Percentiles rank a stretch among this genome's conserved stretches.
phyloP scores from a whole-genome alignment of 2,329 filamentous ascomycete species.

The Colletotrichum lini region DNA sequence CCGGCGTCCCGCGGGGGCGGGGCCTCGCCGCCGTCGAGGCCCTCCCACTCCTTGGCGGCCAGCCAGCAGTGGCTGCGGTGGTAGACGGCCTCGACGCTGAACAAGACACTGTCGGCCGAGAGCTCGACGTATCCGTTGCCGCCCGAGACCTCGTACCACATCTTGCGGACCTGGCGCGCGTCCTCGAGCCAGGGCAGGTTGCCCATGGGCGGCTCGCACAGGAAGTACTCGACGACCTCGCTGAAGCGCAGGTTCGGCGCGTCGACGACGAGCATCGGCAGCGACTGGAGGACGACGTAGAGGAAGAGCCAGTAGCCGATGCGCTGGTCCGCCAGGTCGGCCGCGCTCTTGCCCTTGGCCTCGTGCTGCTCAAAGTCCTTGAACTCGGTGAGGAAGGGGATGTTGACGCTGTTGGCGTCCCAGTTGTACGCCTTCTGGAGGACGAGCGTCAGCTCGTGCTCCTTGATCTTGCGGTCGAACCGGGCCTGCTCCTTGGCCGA shows the following conservation, averaged over 20 bases:
- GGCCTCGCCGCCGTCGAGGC: slow-evolving; percentile 49
- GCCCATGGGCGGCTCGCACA: slow-evolving; percentile 81
- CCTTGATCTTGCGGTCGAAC: slow-evolving; percentile 80
- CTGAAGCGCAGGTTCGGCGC: slow-evolving; percentile 78
- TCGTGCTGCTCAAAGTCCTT: slow-evolving; percentile 80
- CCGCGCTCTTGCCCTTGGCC: slow-evolving; percentile 72
- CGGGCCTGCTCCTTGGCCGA: slow-evolving; percentile 82
- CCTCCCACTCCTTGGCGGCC: slow-evolving; percentile 66
- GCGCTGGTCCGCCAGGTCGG: slow-evolving; percentile 79
- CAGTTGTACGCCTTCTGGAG: slow-evolving; percentile 87
- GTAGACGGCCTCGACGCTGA: slow-evolving; percentile 73
- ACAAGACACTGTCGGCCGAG: slow-evolving; percentile 72
- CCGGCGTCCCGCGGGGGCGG: slow-evolving; percentile 50
- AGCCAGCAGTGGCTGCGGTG: slow-evolving; percentile 71
- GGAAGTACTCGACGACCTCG: slow-evolving; percentile 84
- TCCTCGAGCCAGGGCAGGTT: slow-evolving; percentile 82
- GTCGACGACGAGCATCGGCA: slow-evolving; percentile 84
- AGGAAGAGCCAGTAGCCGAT: slow-evolving; percentile 87
- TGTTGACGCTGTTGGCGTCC: slow-evolving; percentile 71
- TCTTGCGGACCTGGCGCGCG: slow-evolving; percentile 73
- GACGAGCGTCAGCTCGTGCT: slow-evolving; percentile 82
- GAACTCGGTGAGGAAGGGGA: slow-evolving; percentile 79
- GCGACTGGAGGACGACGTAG: slow-evolving; percentile 82
- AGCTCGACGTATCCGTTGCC: slow-evolving; percentile 69
- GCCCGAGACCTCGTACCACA: slow-evolving; percentile 83